These are phyloP conservation scores for Oxytropis ochrocephala DNA, from an alignment of 306 rosid species.

Conservation along the genomic window DNA sequence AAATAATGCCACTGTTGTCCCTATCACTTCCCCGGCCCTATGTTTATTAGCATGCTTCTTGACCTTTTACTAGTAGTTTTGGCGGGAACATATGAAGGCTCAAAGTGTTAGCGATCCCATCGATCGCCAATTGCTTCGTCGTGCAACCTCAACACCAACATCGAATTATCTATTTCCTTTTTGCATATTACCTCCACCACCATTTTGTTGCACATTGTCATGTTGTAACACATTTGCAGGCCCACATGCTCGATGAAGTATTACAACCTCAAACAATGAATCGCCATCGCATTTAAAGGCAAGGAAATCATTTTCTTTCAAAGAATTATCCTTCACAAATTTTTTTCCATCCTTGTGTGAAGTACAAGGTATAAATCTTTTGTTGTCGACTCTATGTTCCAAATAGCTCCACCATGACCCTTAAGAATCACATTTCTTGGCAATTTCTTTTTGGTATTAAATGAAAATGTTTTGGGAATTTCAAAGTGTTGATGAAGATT, in stretches of 20 bases:
- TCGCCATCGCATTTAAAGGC: conserved; percentile 58
- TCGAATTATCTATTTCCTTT: conserved; percentile 2
- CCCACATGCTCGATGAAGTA: conserved; percentile 43
- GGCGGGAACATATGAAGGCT: too few species aligned
- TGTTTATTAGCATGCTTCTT: conserved; percentile 1
- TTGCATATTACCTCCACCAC: conserved; percentile 11
- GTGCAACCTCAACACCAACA: background rate
- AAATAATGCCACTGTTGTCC: too few species aligned
- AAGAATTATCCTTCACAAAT: conserved; percentile 49
- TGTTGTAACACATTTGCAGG: background rate
- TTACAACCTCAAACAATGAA: conserved; percentile 48
- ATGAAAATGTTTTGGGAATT: conserved; percentile 45
- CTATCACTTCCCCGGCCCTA: conserved; percentile 22
- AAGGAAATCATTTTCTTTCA: conserved; percentile 58
- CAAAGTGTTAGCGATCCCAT: background rate
- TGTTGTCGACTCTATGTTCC: conserved; percentile 45
- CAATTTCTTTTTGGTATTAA: conserved; percentile 45
- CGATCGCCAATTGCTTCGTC: background rate
- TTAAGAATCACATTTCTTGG: conserved; percentile 42
- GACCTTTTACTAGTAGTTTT: background rate
- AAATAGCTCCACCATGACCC: conserved; percentile 57
- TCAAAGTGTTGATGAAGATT: too few species aligned
- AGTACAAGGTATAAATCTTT: conserved; percentile 34
- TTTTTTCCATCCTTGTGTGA: conserved; percentile 49
- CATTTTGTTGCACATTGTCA: background rate